These are phyloP conservation scores for Taphrina deformans DNA, from an alignment of 1,139 yeast genomes.

Conservation along the genomic window DNA sequence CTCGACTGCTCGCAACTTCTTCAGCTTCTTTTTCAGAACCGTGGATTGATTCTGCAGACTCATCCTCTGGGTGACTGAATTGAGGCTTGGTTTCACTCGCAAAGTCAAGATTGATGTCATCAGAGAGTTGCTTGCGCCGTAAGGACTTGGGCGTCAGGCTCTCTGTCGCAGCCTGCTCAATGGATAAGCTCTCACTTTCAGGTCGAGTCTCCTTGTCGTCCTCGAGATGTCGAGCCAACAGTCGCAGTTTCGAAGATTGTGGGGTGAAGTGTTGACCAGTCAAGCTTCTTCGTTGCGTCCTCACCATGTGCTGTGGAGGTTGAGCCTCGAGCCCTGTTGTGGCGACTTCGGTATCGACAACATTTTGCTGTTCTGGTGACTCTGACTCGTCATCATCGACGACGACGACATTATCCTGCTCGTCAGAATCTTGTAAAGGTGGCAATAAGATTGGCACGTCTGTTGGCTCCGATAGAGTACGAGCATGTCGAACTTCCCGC, in stretches of 20 bases:
- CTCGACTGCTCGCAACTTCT: not conserved
- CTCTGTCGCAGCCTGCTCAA: not conserved
- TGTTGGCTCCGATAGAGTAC: not conserved
- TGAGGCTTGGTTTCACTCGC: not conserved
- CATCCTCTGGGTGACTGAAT: not conserved
- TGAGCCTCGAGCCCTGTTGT: not conserved
- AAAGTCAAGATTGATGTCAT: constrained; percentile 15
- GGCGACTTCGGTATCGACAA: not conserved
- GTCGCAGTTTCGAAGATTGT: not conserved
- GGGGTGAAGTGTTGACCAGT: not conserved
- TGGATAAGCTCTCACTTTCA: not conserved
- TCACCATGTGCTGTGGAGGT: not conserved
- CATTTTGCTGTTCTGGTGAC: not conserved
- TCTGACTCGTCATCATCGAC: not conserved
- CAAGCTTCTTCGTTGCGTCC: not conserved
- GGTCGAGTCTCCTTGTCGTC: not conserved
- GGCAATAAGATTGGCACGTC: not conserved
- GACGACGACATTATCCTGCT: not conserved
- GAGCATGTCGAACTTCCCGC: not conserved
- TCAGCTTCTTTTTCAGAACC: not conserved
- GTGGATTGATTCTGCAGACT: not conserved
- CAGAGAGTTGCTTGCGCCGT: constrained; percentile 9
- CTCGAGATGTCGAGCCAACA: not conserved
- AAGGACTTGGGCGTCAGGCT: not conserved
- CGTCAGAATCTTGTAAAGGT: not conserved